Conservation (phyloP, 2,329 filamentous ascomycete genomes). For the Pseudogymnoascus sp. region DNA sequence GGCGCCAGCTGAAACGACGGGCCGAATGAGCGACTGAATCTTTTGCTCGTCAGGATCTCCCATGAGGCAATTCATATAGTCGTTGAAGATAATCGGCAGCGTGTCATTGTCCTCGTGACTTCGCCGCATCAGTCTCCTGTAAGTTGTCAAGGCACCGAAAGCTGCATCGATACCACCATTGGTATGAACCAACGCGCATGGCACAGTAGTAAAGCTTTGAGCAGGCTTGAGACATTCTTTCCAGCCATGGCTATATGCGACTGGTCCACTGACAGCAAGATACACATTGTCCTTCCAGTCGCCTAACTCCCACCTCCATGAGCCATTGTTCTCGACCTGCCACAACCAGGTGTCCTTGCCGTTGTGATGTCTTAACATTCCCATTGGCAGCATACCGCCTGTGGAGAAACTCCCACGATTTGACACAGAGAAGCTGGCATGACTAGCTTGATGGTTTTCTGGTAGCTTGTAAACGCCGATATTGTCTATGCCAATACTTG, state of each 20-base stretch:
- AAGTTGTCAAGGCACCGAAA: too few species aligned
- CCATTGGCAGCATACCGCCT: slow-evolving; percentile 26
- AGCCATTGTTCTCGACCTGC: slow-evolving; percentile 31
- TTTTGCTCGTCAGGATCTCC: slow-evolving; percentile 30
- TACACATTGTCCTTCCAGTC: slow-evolving; percentile 30
- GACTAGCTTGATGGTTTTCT: too few species aligned
- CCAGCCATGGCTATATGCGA: slow-evolving; percentile 20
- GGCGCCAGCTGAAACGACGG: slow-evolving; percentile 26
- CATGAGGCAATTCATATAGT: slow-evolving; percentile 35
- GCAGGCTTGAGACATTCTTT: too few species aligned
- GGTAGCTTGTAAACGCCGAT: slow-evolving; percentile 17
- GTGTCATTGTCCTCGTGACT: slow-evolving; percentile 25
- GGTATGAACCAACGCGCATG: too few species aligned
- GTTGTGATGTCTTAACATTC: slow-evolving; percentile 21
- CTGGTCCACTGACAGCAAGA: slow-evolving; percentile 25
- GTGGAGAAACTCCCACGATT: slow-evolving; percentile 28
- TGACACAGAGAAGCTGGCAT: slow-evolving; percentile 20
- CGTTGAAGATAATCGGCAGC: slow-evolving; percentile 31
- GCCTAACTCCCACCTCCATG: slow-evolving; percentile 31
- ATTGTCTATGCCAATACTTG: slow-evolving; percentile 26
- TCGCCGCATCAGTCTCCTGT: slow-evolving; percentile 20
- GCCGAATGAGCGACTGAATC: slow-evolving; percentile 26
- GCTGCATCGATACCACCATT: too few species aligned
- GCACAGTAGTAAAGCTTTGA: too few species aligned
- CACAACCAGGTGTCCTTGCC: slow-evolving; percentile 27